phyloP scores from a whole-genome alignment of 1,284 basidiomycete species.

The Porogramme epimiltina region DNA sequence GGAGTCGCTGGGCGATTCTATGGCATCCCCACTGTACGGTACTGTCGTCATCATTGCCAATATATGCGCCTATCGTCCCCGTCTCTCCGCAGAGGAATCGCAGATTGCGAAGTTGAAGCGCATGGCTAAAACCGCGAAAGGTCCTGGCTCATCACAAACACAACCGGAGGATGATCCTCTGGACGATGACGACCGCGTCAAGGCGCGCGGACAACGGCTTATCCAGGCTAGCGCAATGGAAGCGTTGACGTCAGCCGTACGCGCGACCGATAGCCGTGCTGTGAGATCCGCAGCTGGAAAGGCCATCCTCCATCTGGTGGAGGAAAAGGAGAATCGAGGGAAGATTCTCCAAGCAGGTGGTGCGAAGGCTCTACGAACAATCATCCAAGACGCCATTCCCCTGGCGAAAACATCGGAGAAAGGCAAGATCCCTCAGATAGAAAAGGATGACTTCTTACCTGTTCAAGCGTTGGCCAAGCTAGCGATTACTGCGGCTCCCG shows the following conservation, averaged over 20 bases:
- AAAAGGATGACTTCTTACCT: slow-evolving; percentile 59
- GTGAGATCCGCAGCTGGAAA: slow-evolving; percentile 53
- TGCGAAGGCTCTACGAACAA: slow-evolving; percentile 65
- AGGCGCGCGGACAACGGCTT: slow-evolving; percentile 55
- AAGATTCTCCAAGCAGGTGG: slow-evolving; percentile 85
- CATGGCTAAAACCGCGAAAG: slow-evolving; percentile 58
- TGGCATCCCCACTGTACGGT: slow-evolving; percentile 71
- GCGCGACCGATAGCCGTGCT: slow-evolving; percentile 55
- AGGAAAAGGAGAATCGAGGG: slow-evolving; percentile 78
- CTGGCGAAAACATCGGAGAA: slow-evolving; percentile 26
- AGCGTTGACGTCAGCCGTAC: slow-evolving; percentile 61
- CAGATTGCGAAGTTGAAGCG: slow-evolving; percentile 77
- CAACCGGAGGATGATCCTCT: slow-evolving; percentile 35
- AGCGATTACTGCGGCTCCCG: slow-evolving; percentile 87
- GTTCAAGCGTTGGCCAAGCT: slow-evolving; percentile 93
- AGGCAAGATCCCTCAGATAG: slow-evolving; percentile 33
- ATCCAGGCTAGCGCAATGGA: slow-evolving; percentile 65
- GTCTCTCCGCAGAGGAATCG: slow-evolving; percentile 75
- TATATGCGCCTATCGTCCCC: slow-evolving; percentile 69
- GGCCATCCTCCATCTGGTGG: slow-evolving; percentile 72
- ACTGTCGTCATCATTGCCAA: slow-evolving; percentile 76
- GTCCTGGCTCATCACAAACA: slow-evolving; percentile 31
- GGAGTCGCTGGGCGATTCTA: slow-evolving; percentile 33
- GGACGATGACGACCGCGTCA: slow-evolving; percentile 68
- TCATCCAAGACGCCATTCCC: slow-evolving; percentile 50